Evolutionary conservation across 1,139 yeast genomes (phyloP).

Genomic region (Scheffersomyces quercinus): DNA sequence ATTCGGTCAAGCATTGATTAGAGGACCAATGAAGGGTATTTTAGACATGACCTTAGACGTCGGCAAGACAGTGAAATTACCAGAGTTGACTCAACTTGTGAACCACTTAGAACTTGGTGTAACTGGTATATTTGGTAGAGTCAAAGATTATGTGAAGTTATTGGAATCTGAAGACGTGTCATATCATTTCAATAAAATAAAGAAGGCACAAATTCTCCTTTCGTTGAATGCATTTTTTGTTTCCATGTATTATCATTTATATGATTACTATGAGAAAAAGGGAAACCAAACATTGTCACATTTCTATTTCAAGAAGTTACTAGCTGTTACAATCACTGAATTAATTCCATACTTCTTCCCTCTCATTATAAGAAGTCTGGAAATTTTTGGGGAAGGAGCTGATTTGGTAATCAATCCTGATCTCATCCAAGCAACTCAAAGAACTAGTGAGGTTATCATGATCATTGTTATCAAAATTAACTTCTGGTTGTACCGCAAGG

Average conservation of each 20-base stretch:
- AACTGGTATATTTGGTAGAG: slow-evolving; percentile 2
- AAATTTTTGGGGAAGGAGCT: slow-evolving; percentile 24
- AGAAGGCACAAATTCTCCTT: slow-evolving; percentile 29
- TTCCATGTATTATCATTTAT: slow-evolving; percentile 38
- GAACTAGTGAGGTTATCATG: slow-evolving; percentile 33
- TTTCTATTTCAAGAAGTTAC: slow-evolving; percentile 37
- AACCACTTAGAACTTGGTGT: slow-evolving; percentile 6
- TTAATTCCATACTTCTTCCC: slow-evolving; percentile 39
- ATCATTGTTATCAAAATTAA: slow-evolving; percentile 29
- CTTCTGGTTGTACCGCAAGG: background rate
- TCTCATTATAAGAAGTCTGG: slow-evolving; percentile 31
- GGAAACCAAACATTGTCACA: slow-evolving; percentile 18
- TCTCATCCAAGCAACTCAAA: slow-evolving; percentile 36
- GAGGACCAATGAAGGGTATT: slow-evolving; percentile 7
- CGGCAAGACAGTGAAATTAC: slow-evolving; percentile 3
- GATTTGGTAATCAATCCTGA: slow-evolving; percentile 42
- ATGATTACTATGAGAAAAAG: slow-evolving; percentile 31
- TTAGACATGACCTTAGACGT: slow-evolving; percentile 3
- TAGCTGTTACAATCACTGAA: slow-evolving; percentile 20
- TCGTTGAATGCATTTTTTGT: slow-evolving; percentile 31
- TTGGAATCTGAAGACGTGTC: slow-evolving; percentile 14
- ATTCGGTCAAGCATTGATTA: slow-evolving; percentile 1
- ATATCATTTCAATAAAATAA: slow-evolving; percentile 19
- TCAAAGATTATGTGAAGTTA: background rate
- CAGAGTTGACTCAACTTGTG: slow-evolving; percentile 6